phyloP scores from a whole-genome alignment of 106 monocot genomes.

The Apostasia shenzhenica region DNA sequence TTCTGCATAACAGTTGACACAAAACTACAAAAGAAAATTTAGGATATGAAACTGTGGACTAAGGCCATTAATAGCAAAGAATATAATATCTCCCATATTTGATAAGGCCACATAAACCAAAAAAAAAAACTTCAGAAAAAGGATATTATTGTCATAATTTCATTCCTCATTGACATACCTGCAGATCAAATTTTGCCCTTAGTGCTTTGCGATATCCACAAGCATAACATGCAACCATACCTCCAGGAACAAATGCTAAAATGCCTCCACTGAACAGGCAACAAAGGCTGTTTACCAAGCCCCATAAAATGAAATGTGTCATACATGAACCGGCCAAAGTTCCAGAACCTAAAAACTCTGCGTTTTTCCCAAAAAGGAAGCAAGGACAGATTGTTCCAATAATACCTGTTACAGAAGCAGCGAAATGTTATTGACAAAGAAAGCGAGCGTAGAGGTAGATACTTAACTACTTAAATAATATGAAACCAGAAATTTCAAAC shows the following conservation, averaged over 20 bases:
- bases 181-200: conserved; percentile 58
- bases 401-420: conserved; percentile 48
- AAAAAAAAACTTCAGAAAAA: neutral
- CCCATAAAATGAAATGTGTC: conserved; percentile 80
- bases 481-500: neutral
- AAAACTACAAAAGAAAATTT: too few relatives aligned
- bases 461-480: neutral
- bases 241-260: conserved; percentile 58
- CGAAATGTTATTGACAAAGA: neutral
- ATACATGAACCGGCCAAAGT: conserved; percentile 72
- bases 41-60: too few relatives aligned
- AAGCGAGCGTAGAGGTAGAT: neutral
- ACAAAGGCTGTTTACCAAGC: conserved; percentile 67
- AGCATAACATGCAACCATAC: conserved; percentile 79
- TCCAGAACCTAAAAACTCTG: conserved; percentile 82
- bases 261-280: conserved; percentile 66
- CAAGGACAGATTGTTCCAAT: conserved; percentile 82
- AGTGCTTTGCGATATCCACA: conserved; percentile 67
- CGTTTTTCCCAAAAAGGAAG: conserved; percentile 84
- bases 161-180: conserved; percentile 24
- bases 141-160: neutral
- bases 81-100: too few relatives aligned
- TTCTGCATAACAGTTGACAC: too few relatives aligned
- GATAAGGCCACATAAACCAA: neutral
- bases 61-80: too few relatives aligned